Conservation (phyloP, 108 stramenopile genomes). For the Nannochloropsis granulata region DNA sequence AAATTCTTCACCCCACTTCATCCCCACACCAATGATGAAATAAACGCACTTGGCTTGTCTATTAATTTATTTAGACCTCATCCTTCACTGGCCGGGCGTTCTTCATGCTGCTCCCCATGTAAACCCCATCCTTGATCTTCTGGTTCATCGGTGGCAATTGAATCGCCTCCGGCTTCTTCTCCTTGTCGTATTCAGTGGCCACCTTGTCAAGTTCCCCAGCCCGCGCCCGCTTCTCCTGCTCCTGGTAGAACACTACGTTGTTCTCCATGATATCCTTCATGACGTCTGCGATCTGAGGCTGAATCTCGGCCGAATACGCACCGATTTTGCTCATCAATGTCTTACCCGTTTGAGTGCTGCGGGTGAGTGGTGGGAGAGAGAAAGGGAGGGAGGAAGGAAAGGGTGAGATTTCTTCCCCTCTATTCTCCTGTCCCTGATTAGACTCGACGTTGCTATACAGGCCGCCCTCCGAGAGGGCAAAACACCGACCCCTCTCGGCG, state of each 20-base stretch:
- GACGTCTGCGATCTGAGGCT: not conserved
- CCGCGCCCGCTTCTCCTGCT: not conserved
- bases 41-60: no score
- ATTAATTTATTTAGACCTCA: no score
- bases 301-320: not conserved
- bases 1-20: no score
- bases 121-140: not conserved
- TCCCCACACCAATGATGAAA: no score
- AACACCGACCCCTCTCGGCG: no score
- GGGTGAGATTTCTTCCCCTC: not conserved
- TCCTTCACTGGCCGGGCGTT: not conserved
- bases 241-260: not conserved
- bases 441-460: no score
- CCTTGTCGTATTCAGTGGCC: no score
- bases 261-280: not conserved
- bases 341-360: not conserved
- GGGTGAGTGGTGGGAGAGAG: not conserved
- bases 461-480: no score
- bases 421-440: no score
- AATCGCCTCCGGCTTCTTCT: not conserved
- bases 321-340: not conserved
- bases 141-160: not conserved
- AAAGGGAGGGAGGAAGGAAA: not conserved
- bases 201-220: not conserved
- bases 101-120: not conserved